These are phyloP conservation scores for Begonia loranthoides DNA, from an alignment of 306 rosid genomes.

Conservation along the genomic window DNA sequence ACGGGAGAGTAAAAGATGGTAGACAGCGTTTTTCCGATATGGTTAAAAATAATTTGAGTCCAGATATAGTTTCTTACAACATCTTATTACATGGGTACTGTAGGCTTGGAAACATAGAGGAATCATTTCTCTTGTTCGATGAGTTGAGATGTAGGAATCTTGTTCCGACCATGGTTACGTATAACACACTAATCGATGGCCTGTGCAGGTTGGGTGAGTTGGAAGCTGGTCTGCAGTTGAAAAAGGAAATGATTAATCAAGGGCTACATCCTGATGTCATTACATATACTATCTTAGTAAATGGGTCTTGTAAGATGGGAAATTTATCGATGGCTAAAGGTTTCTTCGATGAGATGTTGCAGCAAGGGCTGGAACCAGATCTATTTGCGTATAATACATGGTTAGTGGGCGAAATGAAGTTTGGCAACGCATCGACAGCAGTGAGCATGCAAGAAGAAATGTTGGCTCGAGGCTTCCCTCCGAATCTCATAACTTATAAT, in stretches of 20 bases:
- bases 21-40: slow-evolving; percentile 29
- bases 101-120: slow-evolving; percentile 32
- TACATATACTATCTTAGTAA: slow-evolving; percentile 59
- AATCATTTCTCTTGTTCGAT: slow-evolving; percentile 43
- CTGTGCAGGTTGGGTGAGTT: slow-evolving; percentile 53
- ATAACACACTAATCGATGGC: slow-evolving; percentile 66
- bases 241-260: slow-evolving; percentile 38
- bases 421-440: slow-evolving; percentile 46
- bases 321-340: slow-evolving; percentile 50
- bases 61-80: slow-evolving; percentile 60
- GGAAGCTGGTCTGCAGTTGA: slow-evolving; percentile 42
- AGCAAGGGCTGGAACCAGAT: slow-evolving; percentile 48
- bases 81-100: slow-evolving; percentile 51
- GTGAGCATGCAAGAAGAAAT: slow-evolving; percentile 64
- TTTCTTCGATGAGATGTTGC: slow-evolving; percentile 56
- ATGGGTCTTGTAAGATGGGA: slow-evolving; percentile 45
- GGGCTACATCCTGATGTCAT: slow-evolving; percentile 52
- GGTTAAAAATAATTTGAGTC: slow-evolving; percentile 26
- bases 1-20: slow-evolving; percentile 45
- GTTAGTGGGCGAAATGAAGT: slow-evolving; percentile 50
- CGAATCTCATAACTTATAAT: slow-evolving; percentile 54
- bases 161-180: slow-evolving; percentile 42
- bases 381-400: slow-evolving; percentile 47
- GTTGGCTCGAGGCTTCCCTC: slow-evolving; percentile 50
- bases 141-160: slow-evolving; percentile 33